phyloP scores from a whole-genome alignment of 108 stramenopile species.

The Cyclotella distinguenda region DNA sequence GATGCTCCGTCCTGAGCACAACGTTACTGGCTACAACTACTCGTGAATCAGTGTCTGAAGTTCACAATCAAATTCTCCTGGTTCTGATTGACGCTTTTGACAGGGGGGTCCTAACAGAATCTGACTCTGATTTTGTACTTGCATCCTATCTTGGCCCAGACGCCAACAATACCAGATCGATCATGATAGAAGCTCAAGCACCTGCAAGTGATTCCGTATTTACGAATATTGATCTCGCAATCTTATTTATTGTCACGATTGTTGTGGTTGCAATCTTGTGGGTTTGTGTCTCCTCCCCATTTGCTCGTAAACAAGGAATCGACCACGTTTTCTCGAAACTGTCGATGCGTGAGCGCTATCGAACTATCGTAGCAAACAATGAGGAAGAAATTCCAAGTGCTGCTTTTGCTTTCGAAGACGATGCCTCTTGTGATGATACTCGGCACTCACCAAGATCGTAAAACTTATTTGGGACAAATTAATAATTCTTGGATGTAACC shows the following conservation, averaged over 20 bases:
- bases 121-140: constrained; percentile 28
- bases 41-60: constrained; percentile 6
- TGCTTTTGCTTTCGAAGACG: too few relatives aligned
- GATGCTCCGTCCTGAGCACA: constrained; percentile 32
- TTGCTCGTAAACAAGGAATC: constrained; percentile 3
- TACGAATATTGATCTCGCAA: neutral
- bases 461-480: too few relatives aligned
- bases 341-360: neutral
- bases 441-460: too few relatives aligned
- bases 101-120: constrained; percentile 22
- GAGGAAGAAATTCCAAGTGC: too few relatives aligned
- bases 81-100: constrained; percentile 30
- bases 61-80: constrained; percentile 25
- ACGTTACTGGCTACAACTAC: constrained; percentile 36
- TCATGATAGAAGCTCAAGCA: neutral
- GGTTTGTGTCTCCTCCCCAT: constrained; percentile 14
- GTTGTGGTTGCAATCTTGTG: constrained; percentile 7
- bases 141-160: constrained; percentile 43
- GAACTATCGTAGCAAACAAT: neutral
- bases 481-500: too few relatives aligned
- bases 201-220: neutral
- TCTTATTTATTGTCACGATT: constrained; percentile 6
- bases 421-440: too few relatives aligned
- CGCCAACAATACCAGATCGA: neutral
- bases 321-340: neutral